Evolutionary conservation across 2,329 filamentous ascomycete species (phyloP).

Genomic region (Neonectria neomacrospora): DNA sequence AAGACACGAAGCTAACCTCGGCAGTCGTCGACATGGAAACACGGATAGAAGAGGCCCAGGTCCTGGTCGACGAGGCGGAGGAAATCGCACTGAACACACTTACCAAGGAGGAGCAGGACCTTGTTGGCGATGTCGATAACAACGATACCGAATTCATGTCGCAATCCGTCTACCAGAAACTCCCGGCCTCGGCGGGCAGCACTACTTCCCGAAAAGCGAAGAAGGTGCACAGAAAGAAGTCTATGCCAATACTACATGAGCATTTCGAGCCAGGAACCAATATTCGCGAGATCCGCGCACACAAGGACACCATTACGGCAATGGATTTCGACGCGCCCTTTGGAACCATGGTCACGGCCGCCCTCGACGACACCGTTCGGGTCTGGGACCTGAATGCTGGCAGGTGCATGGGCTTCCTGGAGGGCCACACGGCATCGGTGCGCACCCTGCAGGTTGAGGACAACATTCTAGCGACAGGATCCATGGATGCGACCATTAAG

Average conservation of each 20-base stretch:
- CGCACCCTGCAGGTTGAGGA: conserved; percentile 93
- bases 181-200: conserved; percentile 68
- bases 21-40: conserved; percentile 71
- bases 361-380: conserved; percentile 90
- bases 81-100: conserved; percentile 64
- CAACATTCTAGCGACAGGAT: conserved; percentile 93
- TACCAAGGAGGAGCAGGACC: conserved; percentile 64
- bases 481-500: conserved; percentile 92
- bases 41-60: conserved; percentile 70
- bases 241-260: conserved; percentile 95
- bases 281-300: conserved; percentile 89
- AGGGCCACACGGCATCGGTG: conserved; percentile 95
- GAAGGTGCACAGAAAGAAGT: conserved; percentile 75
- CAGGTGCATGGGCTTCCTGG: conserved; percentile 88
- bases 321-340: conserved; percentile 98
- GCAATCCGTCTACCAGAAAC: conserved; percentile 94
- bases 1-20: conserved; percentile 46
- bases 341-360: conserved; percentile 91
- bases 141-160: conserved; percentile 83
- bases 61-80: conserved; percentile 68
- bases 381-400: conserved; percentile 98
- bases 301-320: conserved; percentile 87
- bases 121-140: conserved; percentile 62
- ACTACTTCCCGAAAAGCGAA: conserved; percentile 61
- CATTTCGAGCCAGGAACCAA: conserved; percentile 90